These are phyloP conservation scores for Mesembryanthemum crystallinum DNA, from an alignment of 148 eudicot genomes.

Conservation along the genomic window DNA sequence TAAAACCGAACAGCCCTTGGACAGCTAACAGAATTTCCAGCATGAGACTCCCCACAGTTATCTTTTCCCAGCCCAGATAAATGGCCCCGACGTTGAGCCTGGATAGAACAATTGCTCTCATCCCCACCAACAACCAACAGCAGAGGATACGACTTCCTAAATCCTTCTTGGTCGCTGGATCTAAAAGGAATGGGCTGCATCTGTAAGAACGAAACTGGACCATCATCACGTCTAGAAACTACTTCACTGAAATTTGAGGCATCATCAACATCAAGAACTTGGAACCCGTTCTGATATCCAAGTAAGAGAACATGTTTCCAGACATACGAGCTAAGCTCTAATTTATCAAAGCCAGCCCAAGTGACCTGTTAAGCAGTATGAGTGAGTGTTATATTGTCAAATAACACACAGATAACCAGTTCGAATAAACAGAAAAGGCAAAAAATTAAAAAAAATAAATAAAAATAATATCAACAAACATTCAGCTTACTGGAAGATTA, in stretches of 20 bases:
- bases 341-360: conserved; percentile 52
- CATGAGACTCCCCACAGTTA: conserved; percentile 26
- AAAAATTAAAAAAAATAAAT: no score
- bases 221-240: conserved; percentile 45
- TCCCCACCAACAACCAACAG: conserved; percentile 42
- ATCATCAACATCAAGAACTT: conserved; percentile 45
- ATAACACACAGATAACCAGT: not conserved
- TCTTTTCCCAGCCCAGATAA: conserved; percentile 21
- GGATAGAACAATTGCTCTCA: conserved; percentile 24
- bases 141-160: conserved; percentile 36
- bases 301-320: conserved; percentile 41
- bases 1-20: conserved; percentile 44
- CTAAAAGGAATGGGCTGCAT: conserved; percentile 41
- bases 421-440: no score
- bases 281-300: conserved; percentile 46
- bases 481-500: no score
- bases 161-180: conserved; percentile 30
- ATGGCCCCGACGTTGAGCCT: conserved; percentile 13
- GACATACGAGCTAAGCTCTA: conserved; percentile 35
- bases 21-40: conserved; percentile 23
- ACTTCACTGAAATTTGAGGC: conserved; percentile 37
- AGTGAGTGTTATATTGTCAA: not conserved
- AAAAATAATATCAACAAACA: no score
- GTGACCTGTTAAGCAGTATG: conserved; percentile 30
- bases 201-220: conserved; percentile 41